phyloP scores from a whole-genome alignment of 2,329 filamentous ascomycete species.

The Apiospora malaysiana region DNA sequence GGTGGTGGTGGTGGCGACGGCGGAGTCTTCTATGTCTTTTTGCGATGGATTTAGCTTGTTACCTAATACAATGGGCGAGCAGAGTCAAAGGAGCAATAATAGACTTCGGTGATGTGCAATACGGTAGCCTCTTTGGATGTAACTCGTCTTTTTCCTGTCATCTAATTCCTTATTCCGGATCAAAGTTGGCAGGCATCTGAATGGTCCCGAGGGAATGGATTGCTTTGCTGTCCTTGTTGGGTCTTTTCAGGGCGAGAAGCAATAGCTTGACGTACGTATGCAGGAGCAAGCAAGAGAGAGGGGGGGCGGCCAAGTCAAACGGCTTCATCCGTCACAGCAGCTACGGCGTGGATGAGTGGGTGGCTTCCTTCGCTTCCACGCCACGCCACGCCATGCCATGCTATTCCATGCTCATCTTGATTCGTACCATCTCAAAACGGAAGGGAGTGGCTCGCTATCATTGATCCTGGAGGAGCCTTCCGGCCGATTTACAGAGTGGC shows the following conservation, averaged over 20 bases:
- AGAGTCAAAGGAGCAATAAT: not conserved
- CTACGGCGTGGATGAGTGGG: not conserved
- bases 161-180: not conserved
- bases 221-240: conserved; percentile 3
- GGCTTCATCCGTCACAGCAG: not conserved
- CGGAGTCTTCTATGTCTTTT: not conserved
- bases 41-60: not conserved
- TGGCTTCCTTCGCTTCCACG: not conserved
- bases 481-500: not conserved
- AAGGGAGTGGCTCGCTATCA: not conserved
- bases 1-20: not conserved
- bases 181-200: not conserved
- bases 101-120: not conserved
- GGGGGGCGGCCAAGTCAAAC: not conserved
- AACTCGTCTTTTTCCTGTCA: not conserved
- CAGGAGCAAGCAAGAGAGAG: not conserved
- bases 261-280: not conserved
- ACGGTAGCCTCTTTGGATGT: conserved; percentile 3
- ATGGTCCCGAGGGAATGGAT: conserved; percentile 2
- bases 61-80: not conserved
- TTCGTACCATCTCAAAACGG: not conserved
- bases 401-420: not conserved
- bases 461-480: not conserved
- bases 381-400: not conserved
- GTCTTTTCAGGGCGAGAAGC: not conserved